These are phyloP conservation scores for Kokia cookei DNA, from an alignment of 441 rosid species.

Conservation along the genomic window DNA sequence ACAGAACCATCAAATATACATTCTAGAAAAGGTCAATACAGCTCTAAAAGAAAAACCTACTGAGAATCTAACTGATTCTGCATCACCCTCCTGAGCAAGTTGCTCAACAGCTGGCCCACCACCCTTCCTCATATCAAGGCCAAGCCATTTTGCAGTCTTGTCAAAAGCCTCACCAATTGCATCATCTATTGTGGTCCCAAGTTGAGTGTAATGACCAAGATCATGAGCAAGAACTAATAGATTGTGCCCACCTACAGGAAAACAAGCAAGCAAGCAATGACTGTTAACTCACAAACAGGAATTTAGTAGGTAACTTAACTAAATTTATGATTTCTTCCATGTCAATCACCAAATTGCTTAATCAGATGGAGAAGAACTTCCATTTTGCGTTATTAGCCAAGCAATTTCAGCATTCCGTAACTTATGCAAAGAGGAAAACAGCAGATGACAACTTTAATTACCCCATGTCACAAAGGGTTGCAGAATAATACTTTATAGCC, in stretches of 20 bases:
- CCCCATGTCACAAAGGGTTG: neutral
- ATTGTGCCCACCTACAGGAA: conserved; percentile 75
- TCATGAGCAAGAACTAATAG: conserved; percentile 71
- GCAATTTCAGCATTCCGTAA: neutral
- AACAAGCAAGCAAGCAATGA: neutral
- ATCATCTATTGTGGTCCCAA: conserved; percentile 93
- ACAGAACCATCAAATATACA: neutral
- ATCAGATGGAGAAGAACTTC: neutral
- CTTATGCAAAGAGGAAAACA: neutral
- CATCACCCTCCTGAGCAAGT: conserved; percentile 84
- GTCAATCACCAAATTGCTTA: neutral
- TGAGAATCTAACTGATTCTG: conserved; percentile 67
- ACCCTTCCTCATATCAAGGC: conserved; percentile 85
- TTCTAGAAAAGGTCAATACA: conserved; percentile 11
- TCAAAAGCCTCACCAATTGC: conserved; percentile 94
- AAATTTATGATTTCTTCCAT: neutral
- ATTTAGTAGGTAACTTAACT: neutral
- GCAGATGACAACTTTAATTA: neutral
- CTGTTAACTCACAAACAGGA: neutral
- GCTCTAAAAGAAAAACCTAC: conserved; percentile 31
- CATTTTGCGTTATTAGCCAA: neutral
- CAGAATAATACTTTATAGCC: neutral
- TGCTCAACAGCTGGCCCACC: conserved; percentile 98
- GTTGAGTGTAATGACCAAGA: conserved; percentile 89
- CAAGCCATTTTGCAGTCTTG: conserved; percentile 95